phyloP scores from a whole-genome alignment of 805 yeast species.

The Spathaspora girioi region DNA sequence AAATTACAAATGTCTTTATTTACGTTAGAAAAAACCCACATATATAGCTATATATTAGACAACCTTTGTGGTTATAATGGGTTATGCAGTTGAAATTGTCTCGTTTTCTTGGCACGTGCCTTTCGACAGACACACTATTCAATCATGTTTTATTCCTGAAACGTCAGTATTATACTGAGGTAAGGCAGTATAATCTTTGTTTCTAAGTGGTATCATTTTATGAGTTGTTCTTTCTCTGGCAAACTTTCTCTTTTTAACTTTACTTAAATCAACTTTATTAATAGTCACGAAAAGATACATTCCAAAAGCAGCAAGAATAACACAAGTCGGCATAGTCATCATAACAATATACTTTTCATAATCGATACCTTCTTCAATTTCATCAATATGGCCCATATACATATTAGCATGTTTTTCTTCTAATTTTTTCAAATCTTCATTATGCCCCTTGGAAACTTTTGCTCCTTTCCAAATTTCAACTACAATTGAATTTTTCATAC shows the following conservation, averaged over 20 bases:
- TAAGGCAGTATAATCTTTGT: conserved; percentile 21
- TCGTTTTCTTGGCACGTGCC: neutral
- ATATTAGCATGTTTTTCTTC: conserved; percentile 25
- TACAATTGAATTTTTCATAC: conserved; percentile 39
- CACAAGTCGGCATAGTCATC: conserved; percentile 65
- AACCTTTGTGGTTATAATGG: neutral
- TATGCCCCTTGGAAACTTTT: conserved; percentile 46
- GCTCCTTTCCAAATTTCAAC: conserved; percentile 51
- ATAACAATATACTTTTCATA: conserved; percentile 60
- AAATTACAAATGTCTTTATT: neutral
- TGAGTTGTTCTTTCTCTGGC: conserved; percentile 25
- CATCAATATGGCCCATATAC: conserved; percentile 17
- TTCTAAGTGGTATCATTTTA: conserved; percentile 25
- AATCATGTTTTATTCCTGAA: conserved; percentile 9
- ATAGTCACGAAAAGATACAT: conserved; percentile 63
- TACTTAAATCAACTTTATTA: conserved; percentile 48
- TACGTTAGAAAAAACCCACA: neutral
- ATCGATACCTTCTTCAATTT: conserved; percentile 46
- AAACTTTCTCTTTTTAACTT: conserved; percentile 30
- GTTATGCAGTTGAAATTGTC: neutral
- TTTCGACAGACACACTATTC: neutral
- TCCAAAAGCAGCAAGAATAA: conserved; percentile 52
- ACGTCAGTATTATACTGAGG: conserved; percentile 28
- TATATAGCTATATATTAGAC: neutral
- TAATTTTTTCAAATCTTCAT: conserved; percentile 37